Evolutionary conservation across 2,329 filamentous ascomycete species (phyloP), one percentile per base, ranked within the genome.

Genomic region (Talaromyces islandicus): DNA sequence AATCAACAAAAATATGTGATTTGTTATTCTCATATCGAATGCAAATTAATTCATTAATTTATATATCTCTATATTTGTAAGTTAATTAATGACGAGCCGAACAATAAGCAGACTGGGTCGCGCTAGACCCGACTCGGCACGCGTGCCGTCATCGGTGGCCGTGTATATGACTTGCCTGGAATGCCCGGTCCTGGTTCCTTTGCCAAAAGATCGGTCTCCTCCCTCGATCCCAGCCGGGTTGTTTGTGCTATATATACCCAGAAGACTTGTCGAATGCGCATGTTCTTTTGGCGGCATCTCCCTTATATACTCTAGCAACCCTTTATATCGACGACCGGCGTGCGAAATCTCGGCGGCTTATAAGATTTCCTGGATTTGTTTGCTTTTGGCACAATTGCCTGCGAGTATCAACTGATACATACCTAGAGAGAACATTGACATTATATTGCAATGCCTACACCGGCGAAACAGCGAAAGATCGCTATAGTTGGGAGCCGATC

Each of bases 401-500:
- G 21, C 43, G 43, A 21, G 7, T 46, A 24, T 46, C 43, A 12
- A 24, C 14, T 46, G n/a, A 46, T 46, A 19, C 38, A 43, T 32
- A 35, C 12, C 58, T 35, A 57, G 35, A 27, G 58, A 41, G 29
- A 35, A 17, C 12, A 21, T 24, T 7, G 21, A 21, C 19, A 11
- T 5, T 46, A 21, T 46, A 46, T 46, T 21, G 77, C 70, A 66
- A 90, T 90, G 87, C 82, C 87, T 67, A 78, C 88, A 54, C 85
- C 87, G 62, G 85, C 88, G 61, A 96, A 96, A 78, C 92, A 96
- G 78, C 85, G 92, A 71, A 97, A 97, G 83, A 89, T 97, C 75
- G 92, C 92, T 77, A 93, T 97, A 78, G 91, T 97, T 64, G 92
- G 92, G 79, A 95, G 91, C 79, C 88, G 92, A 71, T 94, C 92